Conservation (phyloP, 2,329 filamentous ascomycete genomes). For the Cladophialophora psammophila region DNA sequence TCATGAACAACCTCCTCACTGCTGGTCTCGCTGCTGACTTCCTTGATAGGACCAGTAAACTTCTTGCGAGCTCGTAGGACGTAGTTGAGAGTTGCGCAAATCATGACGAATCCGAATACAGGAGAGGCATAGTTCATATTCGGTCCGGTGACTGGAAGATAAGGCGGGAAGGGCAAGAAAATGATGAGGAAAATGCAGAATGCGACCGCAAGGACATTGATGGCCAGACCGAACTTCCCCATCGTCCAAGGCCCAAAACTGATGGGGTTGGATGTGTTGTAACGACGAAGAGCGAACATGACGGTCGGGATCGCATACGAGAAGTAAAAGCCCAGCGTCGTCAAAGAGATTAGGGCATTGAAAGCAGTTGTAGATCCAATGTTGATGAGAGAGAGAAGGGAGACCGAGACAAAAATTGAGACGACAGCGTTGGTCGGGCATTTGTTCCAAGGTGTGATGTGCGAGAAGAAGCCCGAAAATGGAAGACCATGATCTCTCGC, state of each 20-base stretch:
- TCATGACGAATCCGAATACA: slow-evolving; percentile 33
- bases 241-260: slow-evolving; percentile 43
- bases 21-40: slow-evolving; percentile 30
- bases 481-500: slow-evolving; percentile 53
- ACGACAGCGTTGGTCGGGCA: slow-evolving; percentile 40
- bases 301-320: slow-evolving; percentile 37
- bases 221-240: slow-evolving; percentile 42
- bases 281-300: slow-evolving; percentile 27
- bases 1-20: slow-evolving; percentile 31
- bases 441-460: slow-evolving; percentile 26
- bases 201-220: slow-evolving; percentile 45
- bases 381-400: slow-evolving; percentile 41
- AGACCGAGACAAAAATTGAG: slow-evolving; percentile 26
- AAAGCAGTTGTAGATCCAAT: slow-evolving; percentile 42
- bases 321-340: slow-evolving; percentile 37
- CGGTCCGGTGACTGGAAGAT: slow-evolving; percentile 44
- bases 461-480: slow-evolving; percentile 40
- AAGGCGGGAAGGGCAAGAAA: slow-evolving; percentile 46
- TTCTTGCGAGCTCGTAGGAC: slow-evolving; percentile 28
- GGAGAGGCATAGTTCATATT: slow-evolving; percentile 46
- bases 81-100: slow-evolving; percentile 31
- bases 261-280: slow-evolving; percentile 30
- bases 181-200: slow-evolving; percentile 46
- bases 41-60: slow-evolving; percentile 37
- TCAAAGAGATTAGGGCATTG: slow-evolving; percentile 37